Evolutionary conservation across 1,139 yeast species (phyloP).

Genomic region (Debaryomyces fabryi): DNA sequence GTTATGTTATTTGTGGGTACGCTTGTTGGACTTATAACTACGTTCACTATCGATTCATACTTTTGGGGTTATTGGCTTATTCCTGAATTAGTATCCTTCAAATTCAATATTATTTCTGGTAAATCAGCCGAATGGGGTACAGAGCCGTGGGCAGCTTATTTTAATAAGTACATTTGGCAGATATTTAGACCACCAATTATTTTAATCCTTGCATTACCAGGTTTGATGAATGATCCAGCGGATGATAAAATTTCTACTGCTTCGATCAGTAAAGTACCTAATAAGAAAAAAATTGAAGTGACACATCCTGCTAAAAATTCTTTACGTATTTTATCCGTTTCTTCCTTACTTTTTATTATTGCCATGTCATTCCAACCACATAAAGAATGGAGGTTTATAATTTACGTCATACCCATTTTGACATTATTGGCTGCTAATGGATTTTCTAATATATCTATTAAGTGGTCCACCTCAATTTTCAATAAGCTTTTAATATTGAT

Average conservation of each 20-base stretch:
- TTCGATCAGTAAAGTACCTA: conserved; percentile 25
- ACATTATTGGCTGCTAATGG: conserved; percentile 69
- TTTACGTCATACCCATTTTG: conserved; percentile 72
- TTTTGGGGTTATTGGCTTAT: conserved; percentile 65
- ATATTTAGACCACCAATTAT: conserved; percentile 70
- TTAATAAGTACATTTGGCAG: conserved; percentile 45
- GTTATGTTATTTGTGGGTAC: conserved; percentile 56
- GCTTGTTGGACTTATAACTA: conserved; percentile 50
- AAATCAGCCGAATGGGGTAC: conserved; percentile 81
- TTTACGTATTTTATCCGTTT: conserved; percentile 34
- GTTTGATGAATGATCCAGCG: conserved; percentile 45
- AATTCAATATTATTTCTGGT: conserved; percentile 74
- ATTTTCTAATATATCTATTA: conserved; percentile 46
- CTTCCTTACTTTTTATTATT: conserved; percentile 56
- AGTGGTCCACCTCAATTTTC: conserved; percentile 29
- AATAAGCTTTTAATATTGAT: conserved; percentile 32
- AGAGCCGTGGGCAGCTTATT: conserved; percentile 73
- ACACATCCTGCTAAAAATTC: conserved; percentile 41
- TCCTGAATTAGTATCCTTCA: conserved; percentile 77
- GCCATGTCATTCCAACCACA: conserved; percentile 84
- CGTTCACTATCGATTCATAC: conserved; percentile 65
- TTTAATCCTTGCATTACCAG: conserved; percentile 48
- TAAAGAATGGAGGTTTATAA: conserved; percentile 91
- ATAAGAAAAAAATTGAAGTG: conserved; percentile 30
- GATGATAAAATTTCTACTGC: conserved; percentile 21